These are phyloP conservation scores for Auxenochlorella protothecoides DNA, from an alignment of 139 green algal species.

Conservation along the genomic window DNA sequence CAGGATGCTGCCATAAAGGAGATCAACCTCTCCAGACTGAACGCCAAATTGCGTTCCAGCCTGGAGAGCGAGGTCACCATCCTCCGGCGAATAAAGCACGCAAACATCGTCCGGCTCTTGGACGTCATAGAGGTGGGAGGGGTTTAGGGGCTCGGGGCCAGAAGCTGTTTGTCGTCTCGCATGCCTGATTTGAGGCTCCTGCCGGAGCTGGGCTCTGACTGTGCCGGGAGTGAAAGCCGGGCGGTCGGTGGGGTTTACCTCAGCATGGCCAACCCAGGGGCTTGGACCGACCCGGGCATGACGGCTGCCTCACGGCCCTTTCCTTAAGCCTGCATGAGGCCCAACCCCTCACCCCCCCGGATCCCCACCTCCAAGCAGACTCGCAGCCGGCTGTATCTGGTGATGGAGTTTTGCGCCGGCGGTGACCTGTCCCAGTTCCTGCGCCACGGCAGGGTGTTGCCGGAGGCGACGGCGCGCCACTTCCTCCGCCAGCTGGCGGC, in stretches of 20 bases:
- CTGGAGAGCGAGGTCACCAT: conserved; percentile 83
- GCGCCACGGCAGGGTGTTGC: conserved; percentile 21
- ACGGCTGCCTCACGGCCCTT: neutral
- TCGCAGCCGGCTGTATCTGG: conserved; percentile 57
- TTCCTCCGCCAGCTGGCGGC: conserved; percentile 78
- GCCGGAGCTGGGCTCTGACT: neutral
- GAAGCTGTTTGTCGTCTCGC: neutral
- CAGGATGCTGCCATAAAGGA: conserved; percentile 83
- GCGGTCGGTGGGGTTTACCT: neutral
- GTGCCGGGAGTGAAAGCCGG: neutral
- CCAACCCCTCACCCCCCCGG: neutral
- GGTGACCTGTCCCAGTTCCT: conserved; percentile 83
- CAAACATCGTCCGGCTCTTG: conserved; percentile 83
- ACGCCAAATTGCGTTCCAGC: conserved; percentile 74
- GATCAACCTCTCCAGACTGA: conserved; percentile 73
- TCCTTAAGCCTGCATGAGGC: no score
- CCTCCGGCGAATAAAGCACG: conserved; percentile 61
- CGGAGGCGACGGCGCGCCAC: conserved; percentile 51
- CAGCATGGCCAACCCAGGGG: neutral
- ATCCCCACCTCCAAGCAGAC: conserved; percentile 26
- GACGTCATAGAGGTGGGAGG: conserved; percentile 66
- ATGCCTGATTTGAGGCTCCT: neutral
- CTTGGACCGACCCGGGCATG: conserved; percentile 1
- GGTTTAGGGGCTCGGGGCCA: no score
- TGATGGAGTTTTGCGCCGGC: conserved; percentile 89